Conservation (phyloP, 805 yeast species). For the Saccharomycopsis fermentans region DNA sequence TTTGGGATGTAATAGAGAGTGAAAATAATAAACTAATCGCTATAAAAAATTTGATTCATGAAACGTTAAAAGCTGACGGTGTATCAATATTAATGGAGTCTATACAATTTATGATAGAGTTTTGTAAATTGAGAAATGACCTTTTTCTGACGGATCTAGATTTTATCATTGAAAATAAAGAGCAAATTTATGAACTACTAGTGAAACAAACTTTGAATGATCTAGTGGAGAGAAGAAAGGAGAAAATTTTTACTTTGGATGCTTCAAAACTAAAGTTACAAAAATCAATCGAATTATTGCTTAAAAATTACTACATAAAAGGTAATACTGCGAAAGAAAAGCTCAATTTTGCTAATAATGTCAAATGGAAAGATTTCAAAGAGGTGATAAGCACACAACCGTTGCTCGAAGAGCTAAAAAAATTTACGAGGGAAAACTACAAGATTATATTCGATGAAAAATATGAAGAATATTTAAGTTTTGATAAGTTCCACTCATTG, state of each 20-base stretch:
- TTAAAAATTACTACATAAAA: background rate
- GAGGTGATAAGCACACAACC: background rate
- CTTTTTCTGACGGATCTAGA: conserved; percentile 21
- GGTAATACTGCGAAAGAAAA: conserved; percentile 7
- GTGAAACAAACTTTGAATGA: conserved; percentile 22
- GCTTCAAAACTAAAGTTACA: conserved; percentile 21
- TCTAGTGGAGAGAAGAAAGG: conserved; percentile 19
- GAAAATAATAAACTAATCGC: conserved; percentile 45
- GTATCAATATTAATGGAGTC: conserved; percentile 9
- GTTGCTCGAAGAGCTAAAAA: background rate
- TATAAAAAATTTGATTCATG: conserved; percentile 50
- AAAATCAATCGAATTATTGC: conserved; percentile 18
- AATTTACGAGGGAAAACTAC: conserved; percentile 4
- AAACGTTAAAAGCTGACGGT: conserved; percentile 28
- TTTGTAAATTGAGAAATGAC: conserved; percentile 18
- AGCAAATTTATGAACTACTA: conserved; percentile 24
- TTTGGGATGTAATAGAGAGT: conserved; percentile 63
- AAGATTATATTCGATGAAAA: conserved; percentile 1
- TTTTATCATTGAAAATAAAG: conserved; percentile 24
- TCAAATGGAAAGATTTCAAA: conserved; percentile 10
- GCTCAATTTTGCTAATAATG: background rate
- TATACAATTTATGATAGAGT: conserved; percentile 8
- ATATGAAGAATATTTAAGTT: conserved; percentile 6
- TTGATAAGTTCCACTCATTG: conserved; percentile 1
- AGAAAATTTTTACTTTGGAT: conserved; percentile 18